These are phyloP conservation scores for Closterium sp. DNA, from an alignment of 139 green algal genomes.

Conservation along the genomic window DNA sequence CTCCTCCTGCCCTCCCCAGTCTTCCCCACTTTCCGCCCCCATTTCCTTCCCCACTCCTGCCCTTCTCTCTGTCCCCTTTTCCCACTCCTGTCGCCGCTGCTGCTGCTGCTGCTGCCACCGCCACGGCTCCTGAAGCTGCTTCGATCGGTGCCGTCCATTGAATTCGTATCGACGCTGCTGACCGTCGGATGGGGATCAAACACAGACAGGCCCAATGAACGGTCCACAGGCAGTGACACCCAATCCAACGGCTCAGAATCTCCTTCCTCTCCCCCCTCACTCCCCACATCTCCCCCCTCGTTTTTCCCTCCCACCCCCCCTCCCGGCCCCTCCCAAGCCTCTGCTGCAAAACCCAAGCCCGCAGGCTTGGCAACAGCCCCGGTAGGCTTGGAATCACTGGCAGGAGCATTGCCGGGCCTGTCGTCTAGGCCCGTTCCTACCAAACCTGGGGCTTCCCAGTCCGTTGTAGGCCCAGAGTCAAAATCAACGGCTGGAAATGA, in stretches of 20 bases:
- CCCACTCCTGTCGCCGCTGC: too few species aligned
- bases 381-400: background rate
- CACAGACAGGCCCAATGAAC: background rate
- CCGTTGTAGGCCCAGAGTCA: background rate
- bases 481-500: too few species aligned
- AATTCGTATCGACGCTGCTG: too few species aligned
- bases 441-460: background rate
- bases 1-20: too few species aligned
- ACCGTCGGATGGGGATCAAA: background rate
- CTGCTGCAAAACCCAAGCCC: background rate
- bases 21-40: background rate
- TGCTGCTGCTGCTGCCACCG: background rate
- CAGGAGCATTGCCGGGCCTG: background rate
- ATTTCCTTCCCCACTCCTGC: background rate
- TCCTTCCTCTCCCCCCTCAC: background rate
- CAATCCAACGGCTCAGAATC: background rate
- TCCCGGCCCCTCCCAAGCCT: background rate
- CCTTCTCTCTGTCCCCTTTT: background rate
- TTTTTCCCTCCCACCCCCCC: background rate
- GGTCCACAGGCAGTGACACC: background rate
- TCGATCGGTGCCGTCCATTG: background rate
- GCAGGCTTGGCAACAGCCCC: background rate
- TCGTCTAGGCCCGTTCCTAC: background rate
- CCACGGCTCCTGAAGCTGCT: background rate
- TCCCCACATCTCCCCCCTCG: too few species aligned